phyloP scores from a whole-genome alignment of 2,329 filamentous ascomycete genomes.

The Cordyceps pruinosa region DNA sequence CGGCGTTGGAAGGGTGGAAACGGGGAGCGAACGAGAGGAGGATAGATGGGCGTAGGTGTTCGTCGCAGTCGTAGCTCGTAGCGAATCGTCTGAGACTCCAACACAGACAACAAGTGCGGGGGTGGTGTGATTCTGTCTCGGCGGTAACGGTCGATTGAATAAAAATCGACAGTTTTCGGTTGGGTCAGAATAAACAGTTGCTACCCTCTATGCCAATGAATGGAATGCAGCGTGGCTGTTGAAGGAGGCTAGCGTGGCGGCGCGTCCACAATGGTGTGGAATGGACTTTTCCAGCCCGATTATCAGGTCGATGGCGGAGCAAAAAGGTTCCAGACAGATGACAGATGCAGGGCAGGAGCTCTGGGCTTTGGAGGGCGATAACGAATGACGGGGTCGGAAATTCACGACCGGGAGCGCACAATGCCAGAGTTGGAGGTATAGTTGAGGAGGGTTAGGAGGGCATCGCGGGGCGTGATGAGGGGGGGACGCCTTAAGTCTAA shows the following conservation, averaged over 20 bases:
- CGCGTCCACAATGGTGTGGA: not conserved
- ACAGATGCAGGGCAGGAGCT: not conserved
- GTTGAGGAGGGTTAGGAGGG: not conserved
- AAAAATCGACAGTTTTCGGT: not conserved
- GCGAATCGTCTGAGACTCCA: not conserved
- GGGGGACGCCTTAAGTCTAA: slow-evolving; percentile 5
- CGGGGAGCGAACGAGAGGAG: not conserved
- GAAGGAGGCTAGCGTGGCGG: not conserved
- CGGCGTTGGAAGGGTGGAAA: not conserved
- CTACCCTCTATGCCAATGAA: not conserved
- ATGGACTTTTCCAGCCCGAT: slow-evolving; percentile 1
- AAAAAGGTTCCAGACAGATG: not conserved
- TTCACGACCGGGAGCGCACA: not conserved
- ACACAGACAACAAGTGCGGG: not conserved
- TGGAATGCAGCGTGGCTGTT: slow-evolving; percentile 1
- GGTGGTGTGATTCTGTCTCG: not conserved
- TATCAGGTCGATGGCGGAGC: not conserved
- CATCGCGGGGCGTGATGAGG: slow-evolving; percentile 1
- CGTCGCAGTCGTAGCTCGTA: not conserved
- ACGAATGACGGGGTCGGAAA: not conserved
- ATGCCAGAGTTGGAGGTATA: not conserved
- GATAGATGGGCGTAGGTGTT: not conserved
- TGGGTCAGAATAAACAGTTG: slow-evolving; percentile 3
- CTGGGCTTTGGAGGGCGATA: not conserved
- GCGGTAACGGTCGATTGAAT: not conserved